Conservation (phyloP, 139 green algal genomes). For the Tetradesmus obliquus region DNA sequence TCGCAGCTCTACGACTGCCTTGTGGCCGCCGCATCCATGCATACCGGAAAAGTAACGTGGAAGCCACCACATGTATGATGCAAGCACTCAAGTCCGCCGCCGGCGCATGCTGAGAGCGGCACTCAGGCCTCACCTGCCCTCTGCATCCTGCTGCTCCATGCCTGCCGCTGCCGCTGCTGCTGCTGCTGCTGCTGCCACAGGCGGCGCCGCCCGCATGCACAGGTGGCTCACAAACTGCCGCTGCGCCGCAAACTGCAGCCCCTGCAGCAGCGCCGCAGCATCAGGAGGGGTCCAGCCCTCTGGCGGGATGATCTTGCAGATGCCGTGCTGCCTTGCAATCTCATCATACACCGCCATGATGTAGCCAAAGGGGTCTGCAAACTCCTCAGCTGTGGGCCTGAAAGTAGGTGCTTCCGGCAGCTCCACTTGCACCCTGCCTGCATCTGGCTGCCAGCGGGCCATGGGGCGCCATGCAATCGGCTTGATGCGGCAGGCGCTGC, state of each 20-base stretch:
- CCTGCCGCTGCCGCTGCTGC: not conserved
- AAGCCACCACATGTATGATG: too few species aligned
- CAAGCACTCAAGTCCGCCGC: too few species aligned
- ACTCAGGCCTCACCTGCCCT: not conserved
- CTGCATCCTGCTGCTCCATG: not conserved
- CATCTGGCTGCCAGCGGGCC: conserved; percentile 55
- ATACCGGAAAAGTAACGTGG: too few species aligned
- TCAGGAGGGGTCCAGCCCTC: conserved; percentile 60
- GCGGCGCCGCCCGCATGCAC: conserved; percentile 48
- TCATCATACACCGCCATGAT: conserved; percentile 72
- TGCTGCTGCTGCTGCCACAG: not conserved
- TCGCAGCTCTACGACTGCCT: not conserved
- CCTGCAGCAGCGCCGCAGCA: not conserved
- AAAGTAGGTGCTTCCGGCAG: conserved; percentile 67
- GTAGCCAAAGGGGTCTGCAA: conserved; percentile 85
- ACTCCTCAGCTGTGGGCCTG: conserved; percentile 83
- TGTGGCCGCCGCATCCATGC: too few species aligned
- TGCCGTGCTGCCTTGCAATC: conserved; percentile 74
- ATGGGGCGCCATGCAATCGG: conserved; percentile 44
- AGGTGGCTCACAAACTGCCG: conserved; percentile 65
- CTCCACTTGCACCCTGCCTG: conserved; percentile 45
- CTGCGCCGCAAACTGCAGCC: conserved; percentile 17
- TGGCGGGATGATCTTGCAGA: conserved; percentile 92
- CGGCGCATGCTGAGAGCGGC: not conserved
- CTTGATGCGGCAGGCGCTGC: not conserved